A percentile compares a stretch with the other conserved stretches of the same genome.
phyloP scores from a whole-genome alignment of 257 asterid genomes.

The Henckelia pumila region DNA sequence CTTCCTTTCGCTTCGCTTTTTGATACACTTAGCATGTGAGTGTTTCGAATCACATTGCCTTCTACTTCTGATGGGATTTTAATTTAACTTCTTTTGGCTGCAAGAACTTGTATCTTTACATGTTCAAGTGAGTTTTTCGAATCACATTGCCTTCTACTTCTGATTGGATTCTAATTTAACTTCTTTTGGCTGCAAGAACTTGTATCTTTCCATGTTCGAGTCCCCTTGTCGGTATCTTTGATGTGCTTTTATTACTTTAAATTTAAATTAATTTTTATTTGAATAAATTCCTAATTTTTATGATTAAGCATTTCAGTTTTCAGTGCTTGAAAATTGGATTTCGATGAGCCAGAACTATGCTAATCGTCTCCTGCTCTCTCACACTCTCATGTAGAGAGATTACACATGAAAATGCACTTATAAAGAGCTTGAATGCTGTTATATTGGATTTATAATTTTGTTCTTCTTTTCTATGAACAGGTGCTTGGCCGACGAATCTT shows the following conservation, averaged over 20 bases:
- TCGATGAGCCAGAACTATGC: conserved; percentile 9
- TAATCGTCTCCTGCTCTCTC: background rate
- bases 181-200: conserved; percentile 1
- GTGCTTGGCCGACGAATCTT: conserved; percentile 81
- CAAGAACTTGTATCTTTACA: conserved; percentile 5
- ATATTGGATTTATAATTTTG: conserved; percentile 13
- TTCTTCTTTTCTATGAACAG: conserved; percentile 37
- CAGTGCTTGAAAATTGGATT: conserved; percentile 11
- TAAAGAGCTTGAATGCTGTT: background rate
- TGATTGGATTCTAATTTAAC: conserved; percentile 15
- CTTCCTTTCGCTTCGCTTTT: conserved; percentile 92
- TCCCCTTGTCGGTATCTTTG: conserved; percentile 20
- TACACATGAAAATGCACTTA: conserved; percentile 12
- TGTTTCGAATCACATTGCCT: conserved; percentile 25
- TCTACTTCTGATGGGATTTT: conserved; percentile 12
- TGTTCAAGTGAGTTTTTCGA: too few species aligned
- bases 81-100: conserved; percentile 14
- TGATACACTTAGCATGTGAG: conserved; percentile 92
- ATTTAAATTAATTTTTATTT: background rate
- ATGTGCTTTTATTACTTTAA: conserved; percentile 6
- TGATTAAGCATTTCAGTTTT: conserved; percentile 6
- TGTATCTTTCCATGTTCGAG: conserved; percentile 9
- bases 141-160: too few species aligned
- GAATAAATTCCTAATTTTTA: conserved; percentile 1
- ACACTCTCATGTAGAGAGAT: background rate